A percentile compares a stretch with the other conserved stretches of the same genome.
Conservation (phyloP, 83 land plant genomes). For the Picea abies region DNA sequence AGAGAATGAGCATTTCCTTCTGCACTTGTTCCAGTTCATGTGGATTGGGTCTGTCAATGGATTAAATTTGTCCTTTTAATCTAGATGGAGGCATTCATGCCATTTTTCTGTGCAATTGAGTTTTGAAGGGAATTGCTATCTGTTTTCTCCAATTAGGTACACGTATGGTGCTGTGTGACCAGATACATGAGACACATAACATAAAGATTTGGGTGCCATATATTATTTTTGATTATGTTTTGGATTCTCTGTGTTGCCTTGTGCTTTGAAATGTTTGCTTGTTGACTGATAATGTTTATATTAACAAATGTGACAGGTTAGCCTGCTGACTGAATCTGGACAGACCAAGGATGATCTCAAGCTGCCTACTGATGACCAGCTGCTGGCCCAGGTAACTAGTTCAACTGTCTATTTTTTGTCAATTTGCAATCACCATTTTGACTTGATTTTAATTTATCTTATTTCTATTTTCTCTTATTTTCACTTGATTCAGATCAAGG, state of each 20-base stretch:
- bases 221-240: not conserved
- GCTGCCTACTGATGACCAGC: constrained; percentile 82
- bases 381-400: constrained; percentile 63
- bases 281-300: not conserved
- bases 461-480: not conserved
- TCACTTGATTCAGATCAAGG: constrained; percentile 34
- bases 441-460: not conserved
- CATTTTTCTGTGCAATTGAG: too few relatives aligned
- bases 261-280: not conserved
- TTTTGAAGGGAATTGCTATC: too few relatives aligned
- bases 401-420: too few relatives aligned
- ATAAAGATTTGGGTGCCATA: too few relatives aligned
- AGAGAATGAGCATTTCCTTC: too few relatives aligned
- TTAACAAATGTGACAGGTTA: constrained; percentile 43
- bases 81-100: too few relatives aligned
- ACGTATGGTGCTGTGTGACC: too few relatives aligned
- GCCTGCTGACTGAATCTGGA: constrained; percentile 81
- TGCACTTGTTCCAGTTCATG: too few relatives aligned
- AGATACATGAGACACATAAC: too few relatives aligned
- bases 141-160: too few relatives aligned
- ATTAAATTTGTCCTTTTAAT: too few relatives aligned
- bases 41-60: too few relatives aligned
- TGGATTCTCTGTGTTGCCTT: not conserved
- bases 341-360: constrained; percentile 86
- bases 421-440: not conserved